These are phyloP conservation scores for Somion occarium DNA, from an alignment of 1,284 basidiomycete species.

Conservation along the genomic window DNA sequence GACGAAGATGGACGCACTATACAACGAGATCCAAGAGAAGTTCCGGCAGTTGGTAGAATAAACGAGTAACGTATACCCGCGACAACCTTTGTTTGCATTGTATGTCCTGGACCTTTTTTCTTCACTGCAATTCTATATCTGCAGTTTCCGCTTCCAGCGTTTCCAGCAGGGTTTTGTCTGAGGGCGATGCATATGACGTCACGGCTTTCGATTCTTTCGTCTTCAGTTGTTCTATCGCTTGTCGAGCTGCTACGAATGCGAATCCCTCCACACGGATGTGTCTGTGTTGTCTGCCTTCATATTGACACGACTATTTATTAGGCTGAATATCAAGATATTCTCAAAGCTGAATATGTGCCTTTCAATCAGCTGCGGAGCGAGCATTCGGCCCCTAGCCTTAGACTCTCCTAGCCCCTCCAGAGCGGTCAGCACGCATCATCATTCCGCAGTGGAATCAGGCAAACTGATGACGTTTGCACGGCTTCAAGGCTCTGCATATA, in stretches of 20 bases:
- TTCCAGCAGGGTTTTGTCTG: neutral
- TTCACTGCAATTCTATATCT: neutral
- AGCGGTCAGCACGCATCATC: neutral
- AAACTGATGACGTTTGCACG: neutral
- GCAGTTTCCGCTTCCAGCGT: neutral
- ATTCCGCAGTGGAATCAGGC: neutral
- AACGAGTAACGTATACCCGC: slow-evolving; percentile 19
- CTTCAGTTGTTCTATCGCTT: too few species aligned
- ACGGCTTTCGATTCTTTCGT: too few species aligned
- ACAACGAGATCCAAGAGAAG: slow-evolving; percentile 84
- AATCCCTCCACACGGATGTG: too few species aligned
- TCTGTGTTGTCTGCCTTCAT: too few species aligned
- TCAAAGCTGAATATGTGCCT: too few species aligned
- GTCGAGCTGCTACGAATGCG: too few species aligned
- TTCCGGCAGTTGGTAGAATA: slow-evolving; percentile 85
- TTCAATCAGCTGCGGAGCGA: neutral
- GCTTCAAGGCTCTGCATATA: neutral
- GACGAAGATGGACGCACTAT: slow-evolving; percentile 73
- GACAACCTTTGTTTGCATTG: slow-evolving; percentile 11
- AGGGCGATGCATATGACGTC: too few species aligned
- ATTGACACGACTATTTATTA: too few species aligned
- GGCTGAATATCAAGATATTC: too few species aligned
- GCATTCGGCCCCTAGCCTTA: neutral
- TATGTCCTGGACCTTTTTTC: slow-evolving; percentile 1
- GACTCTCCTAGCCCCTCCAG: neutral